A percentile compares a stretch with the other conserved stretches of the same genome.
phyloP scores from a whole-genome alignment of 1,139 yeast species.

The Geotrichum reessii region DNA sequence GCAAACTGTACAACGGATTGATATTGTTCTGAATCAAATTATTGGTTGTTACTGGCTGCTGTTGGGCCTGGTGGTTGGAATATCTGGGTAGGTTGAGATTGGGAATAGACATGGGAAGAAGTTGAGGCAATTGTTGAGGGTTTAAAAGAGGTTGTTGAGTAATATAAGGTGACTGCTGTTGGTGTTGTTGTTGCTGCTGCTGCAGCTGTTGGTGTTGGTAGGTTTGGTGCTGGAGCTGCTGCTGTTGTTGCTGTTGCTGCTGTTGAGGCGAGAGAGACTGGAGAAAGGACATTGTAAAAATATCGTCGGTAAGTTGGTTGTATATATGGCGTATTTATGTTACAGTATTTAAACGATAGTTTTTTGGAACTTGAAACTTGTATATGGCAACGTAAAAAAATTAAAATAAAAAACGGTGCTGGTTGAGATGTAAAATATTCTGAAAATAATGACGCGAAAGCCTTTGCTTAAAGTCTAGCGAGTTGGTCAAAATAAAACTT shows the following conservation, averaged over 20 bases:
- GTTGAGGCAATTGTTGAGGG: not conserved
- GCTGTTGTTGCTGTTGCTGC: not conserved
- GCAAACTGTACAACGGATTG: conserved; percentile 6
- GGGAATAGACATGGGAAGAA: not conserved
- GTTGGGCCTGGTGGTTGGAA: not conserved
- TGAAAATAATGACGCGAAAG: not conserved
- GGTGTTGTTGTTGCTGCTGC: conserved; percentile 1
- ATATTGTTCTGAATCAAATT: conserved; percentile 1
- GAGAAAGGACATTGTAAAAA: not conserved
- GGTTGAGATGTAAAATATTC: not conserved
- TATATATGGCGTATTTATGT: not conserved
- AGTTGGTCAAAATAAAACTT: not conserved
- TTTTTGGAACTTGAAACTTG: not conserved
- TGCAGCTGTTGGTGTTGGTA: not conserved
- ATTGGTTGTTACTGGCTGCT: not conserved
- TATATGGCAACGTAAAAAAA: not conserved
- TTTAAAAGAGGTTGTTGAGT: not conserved
- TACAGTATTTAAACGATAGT: not conserved
- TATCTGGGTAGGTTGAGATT: conserved; percentile 6
- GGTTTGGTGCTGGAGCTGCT: not conserved
- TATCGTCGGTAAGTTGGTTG: not conserved
- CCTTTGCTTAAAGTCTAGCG: not conserved
- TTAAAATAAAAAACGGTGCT: not conserved
- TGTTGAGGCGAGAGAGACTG: not conserved
- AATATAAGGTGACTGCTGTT: conserved; percentile 1